A percentile compares a stretch with the other conserved stretches of the same genome.
Evolutionary conservation across 805 yeast genomes (phyloP).

Genomic region (Cyberlindnera veronae): DNA sequence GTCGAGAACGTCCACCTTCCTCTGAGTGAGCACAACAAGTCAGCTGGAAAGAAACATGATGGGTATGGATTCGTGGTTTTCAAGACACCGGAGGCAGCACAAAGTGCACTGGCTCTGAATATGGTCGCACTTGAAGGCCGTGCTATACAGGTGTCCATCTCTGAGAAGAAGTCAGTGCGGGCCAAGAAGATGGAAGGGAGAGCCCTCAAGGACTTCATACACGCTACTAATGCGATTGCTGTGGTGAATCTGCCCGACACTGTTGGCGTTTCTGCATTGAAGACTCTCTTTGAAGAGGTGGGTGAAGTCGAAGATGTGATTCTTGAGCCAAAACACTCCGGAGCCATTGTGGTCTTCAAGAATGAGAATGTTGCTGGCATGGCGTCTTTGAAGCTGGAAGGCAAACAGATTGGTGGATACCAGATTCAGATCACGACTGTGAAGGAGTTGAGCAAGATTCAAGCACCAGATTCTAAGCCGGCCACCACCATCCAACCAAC

Average conservation of each 20-base stretch:
- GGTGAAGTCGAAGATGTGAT: constrained; percentile 42
- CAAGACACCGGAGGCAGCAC: constrained; percentile 40
- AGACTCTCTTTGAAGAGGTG: constrained; percentile 27
- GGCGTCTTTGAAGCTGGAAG: constrained; percentile 42
- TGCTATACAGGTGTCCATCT: constrained; percentile 44
- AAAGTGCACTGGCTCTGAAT: constrained; percentile 42
- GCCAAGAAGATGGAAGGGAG: constrained; percentile 28
- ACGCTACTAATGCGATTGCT: constrained; percentile 23
- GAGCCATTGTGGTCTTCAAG: constrained; percentile 49
- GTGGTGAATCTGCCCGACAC: constrained; percentile 35
- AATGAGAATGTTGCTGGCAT: constrained; percentile 46
- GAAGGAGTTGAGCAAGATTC: constrained; percentile 26
- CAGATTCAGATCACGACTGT: constrained; percentile 33
- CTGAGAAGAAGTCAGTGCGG: constrained; percentile 39
- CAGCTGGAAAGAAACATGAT: constrained; percentile 36
- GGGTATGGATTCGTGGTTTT: constrained; percentile 69
- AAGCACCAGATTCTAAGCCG: not conserved
- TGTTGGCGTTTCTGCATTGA: constrained; percentile 34
- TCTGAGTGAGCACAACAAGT: constrained; percentile 26
- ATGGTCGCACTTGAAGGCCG: constrained; percentile 43
- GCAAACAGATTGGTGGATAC: constrained; percentile 35
- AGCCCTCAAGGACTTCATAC: constrained; percentile 19
- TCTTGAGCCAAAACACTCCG: constrained; percentile 41
- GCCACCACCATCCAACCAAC: not conserved
- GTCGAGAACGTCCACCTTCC: constrained; percentile 55